Conservation (phyloP, 306 rosid species). For the Calophaca sinica region DNA sequence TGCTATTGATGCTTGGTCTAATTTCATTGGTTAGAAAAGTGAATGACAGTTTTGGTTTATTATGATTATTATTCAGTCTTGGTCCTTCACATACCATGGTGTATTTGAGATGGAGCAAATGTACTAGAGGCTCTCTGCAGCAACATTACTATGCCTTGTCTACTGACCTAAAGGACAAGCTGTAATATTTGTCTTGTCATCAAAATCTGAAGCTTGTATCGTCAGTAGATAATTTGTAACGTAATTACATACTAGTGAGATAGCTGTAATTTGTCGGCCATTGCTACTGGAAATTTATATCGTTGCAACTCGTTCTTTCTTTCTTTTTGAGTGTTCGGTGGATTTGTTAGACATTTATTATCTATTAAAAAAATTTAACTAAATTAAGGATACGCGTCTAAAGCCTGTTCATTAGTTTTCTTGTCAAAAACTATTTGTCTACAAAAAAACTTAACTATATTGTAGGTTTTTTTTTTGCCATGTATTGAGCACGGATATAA, state of each 20-base stretch:
- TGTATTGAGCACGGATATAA: no score
- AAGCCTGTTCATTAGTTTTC: no score
- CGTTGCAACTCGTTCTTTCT: not conserved
- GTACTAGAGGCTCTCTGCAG: slow-evolving; percentile 52
- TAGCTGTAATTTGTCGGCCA: slow-evolving; percentile 37
- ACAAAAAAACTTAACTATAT: no score
- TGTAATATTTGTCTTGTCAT: slow-evolving; percentile 41
- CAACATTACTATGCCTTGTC: slow-evolving; percentile 48
- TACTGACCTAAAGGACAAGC: slow-evolving; percentile 43
- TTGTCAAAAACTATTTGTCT: no score
- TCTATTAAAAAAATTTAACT: no score
- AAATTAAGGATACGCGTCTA: no score
- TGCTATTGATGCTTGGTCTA: slow-evolving; percentile 42
- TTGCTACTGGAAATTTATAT: slow-evolving; percentile 20
- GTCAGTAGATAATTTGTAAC: slow-evolving; percentile 48
- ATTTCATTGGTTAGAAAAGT: slow-evolving; percentile 46
- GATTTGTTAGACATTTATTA: not conserved
- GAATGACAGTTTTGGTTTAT: slow-evolving; percentile 48
- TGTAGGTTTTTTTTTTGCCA: no score
- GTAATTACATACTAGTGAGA: slow-evolving; percentile 48
- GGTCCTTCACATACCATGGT: slow-evolving; percentile 36
- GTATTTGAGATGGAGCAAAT: slow-evolving; percentile 42
- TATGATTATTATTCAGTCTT: slow-evolving; percentile 42
- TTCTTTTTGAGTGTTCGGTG: not conserved
- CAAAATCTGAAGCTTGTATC: slow-evolving; percentile 42